Percentiles rank a stretch among this genome's conserved stretches.
phyloP scores from a whole-genome alignment of 169 alveolate species.

The Plasmodium knowlesi region DNA sequence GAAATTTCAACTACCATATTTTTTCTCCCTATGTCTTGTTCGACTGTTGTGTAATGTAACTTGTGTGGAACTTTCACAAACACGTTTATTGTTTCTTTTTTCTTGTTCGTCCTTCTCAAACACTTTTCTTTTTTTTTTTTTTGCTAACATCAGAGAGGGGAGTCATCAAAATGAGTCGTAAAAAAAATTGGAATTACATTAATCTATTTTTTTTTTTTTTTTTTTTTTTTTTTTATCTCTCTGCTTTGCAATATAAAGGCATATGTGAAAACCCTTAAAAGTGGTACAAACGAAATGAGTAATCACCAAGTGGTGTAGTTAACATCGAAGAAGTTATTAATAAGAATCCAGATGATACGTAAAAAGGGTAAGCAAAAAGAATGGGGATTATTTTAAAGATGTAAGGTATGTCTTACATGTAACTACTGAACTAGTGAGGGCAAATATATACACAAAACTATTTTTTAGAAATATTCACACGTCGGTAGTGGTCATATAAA shows the following conservation, averaged over 20 bases:
- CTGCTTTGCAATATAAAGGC: neutral
- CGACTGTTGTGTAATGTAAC: neutral
- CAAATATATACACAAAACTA: neutral
- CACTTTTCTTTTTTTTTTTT: neutral
- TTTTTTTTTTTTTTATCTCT: too few species aligned
- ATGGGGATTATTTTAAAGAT: neutral
- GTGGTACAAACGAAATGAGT: neutral
- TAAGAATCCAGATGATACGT: neutral
- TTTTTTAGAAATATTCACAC: neutral
- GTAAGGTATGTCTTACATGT: neutral
- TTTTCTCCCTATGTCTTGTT: neutral
- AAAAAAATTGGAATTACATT: too few species aligned
- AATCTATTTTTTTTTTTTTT: too few species aligned
- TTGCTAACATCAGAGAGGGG: neutral
- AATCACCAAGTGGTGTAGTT: neutral
- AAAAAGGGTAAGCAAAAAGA: neutral
- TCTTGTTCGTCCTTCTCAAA: neutral
- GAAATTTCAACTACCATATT: neutral
- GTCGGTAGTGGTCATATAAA: neutral
- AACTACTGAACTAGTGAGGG: neutral
- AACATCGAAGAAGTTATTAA: neutral
- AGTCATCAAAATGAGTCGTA: neutral
- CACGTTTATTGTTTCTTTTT: neutral
- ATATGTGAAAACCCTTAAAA: neutral
- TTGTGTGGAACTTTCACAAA: neutral